Base-by-base conservation (phyloP, 768 basidiomycete genomes). In the Boletales sp. region DNA sequence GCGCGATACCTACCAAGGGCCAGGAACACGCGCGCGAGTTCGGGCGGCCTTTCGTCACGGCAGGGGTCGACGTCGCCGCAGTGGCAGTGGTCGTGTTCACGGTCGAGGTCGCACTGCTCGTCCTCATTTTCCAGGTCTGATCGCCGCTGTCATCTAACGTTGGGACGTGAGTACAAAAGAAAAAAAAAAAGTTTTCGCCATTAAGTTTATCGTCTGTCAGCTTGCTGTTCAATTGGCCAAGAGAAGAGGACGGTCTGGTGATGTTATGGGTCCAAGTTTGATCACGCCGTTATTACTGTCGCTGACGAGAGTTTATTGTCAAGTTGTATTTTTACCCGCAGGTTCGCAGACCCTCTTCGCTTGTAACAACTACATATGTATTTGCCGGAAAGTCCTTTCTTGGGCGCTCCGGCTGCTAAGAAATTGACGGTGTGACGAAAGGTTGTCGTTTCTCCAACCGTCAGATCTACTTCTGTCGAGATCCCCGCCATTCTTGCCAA, bases 21-120 rank as follows among this genome's bases (percentile, higher is more conserved):
- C 82, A 85, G 57, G 77, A 83, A 49, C 72, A 74, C 29, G 75
- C 73, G 40, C 76, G 85, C 1, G 72, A 85, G 8, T 89, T 83
- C 59, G 91, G 90, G 0, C 74, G 86, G 12, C 87, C 87, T 2
- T 92, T 92, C 61, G 64, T 84, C 15, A 90, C 90, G 0, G 86
- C 89, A 7, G 91, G 91, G n/a, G 79, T 84, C 76, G 80, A 84
- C 47, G 79, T 89, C 19, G 12, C 63, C 1, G 70, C 75, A 12
- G 79, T 91, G 8, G 74, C 83, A 0, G 58, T 71, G 13, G 70
- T 87, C 2, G 87, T 90, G 0, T 76, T 79, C 2, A 70, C 70
- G 0, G 78, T 87, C 15, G 87, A 91, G 59, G 66, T 90, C 38
- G 80, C 73, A 0, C 69, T 92, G 38, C 69, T 92, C 8, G 77